Evolutionary conservation across 306 rosid genomes (phyloP).

Genomic region (Quercus ilex): DNA sequence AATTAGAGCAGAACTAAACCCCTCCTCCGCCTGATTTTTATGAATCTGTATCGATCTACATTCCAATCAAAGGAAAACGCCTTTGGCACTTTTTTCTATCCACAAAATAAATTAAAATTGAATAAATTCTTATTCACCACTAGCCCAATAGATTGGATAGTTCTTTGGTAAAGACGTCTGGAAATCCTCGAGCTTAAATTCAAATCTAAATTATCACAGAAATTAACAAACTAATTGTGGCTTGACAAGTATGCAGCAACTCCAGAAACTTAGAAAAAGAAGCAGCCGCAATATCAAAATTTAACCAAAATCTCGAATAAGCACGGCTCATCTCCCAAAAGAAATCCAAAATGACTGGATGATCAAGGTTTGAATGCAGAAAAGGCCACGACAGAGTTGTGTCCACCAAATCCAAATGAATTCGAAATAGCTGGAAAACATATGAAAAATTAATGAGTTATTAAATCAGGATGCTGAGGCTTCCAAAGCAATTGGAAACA

Average conservation of each 20-base stretch:
- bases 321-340: slow-evolving; percentile 34
- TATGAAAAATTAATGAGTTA: background rate
- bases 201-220: slow-evolving; percentile 18
- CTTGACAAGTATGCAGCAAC: slow-evolving; percentile 23
- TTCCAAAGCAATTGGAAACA: background rate
- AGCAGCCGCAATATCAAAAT: slow-evolving; percentile 45
- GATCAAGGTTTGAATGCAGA: slow-evolving; percentile 87
- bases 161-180: slow-evolving; percentile 14
- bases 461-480: slow-evolving; percentile 8
- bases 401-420: slow-evolving; percentile 98
- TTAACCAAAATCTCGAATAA: slow-evolving; percentile 41
- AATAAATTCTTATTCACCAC: background rate
- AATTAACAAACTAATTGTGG: slow-evolving; percentile 17
- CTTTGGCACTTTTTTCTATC: slow-evolving; percentile 8
- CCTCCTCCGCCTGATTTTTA: background rate
- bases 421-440: slow-evolving; percentile 78
- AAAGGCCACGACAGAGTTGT: slow-evolving; percentile 92
- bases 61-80: background rate
- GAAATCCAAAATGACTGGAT: slow-evolving; percentile 28
- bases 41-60: background rate
- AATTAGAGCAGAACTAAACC: no score
- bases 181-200: slow-evolving; percentile 18
- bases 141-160: slow-evolving; percentile 9
- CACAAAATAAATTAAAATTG: slow-evolving; percentile 10
- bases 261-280: slow-evolving; percentile 7